Evolutionary conservation across 495 filamentous ascomycete genomes (phyloP), one percentile per base, ranked within the genome.

Genomic region (Aspergillus nanangensis): DNA sequence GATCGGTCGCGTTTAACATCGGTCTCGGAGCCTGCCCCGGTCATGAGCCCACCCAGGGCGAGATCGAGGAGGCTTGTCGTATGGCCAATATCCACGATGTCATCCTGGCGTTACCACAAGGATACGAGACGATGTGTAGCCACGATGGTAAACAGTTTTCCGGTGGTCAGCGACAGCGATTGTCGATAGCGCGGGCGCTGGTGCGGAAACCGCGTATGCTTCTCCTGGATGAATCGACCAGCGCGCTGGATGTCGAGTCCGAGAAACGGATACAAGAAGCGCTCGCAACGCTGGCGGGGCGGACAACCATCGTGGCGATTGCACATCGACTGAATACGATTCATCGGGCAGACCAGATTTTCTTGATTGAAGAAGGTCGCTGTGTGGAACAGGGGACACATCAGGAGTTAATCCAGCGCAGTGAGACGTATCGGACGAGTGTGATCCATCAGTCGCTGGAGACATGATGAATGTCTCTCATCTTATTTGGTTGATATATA

Each of bases 221-320:
- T 52, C 56, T 93, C 24, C 67, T 93, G 7, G 88, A 93, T 53
- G 88, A 93, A 65, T 83, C 86, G 3, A 91, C 87, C 3, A 79
- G 74, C 20, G 79, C 79, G 18, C 67, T 90, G 24, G 87, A 91
- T 51, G 78, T 82, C 3, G 77, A 86, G 61, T 79, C 76, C 18
- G 86, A 93, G 70, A 75, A 76, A 49, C 60, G 80, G 22, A 79
- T 93, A 9, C 84, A 89, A 58, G 72, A 74, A 14, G 82, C 83
- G 0, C 75, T 90, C 44, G 80, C 84, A 41, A 61, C 72, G 17
- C 75, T 81, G 8, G 61, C 76, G 7, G 78, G 82, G 47, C 86
- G 82, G n/a, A 84, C 88, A 15, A 92, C 84, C 0, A 84, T 83
- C 32, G 67, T 90, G 25, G 85, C 80, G 7, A 81, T 92, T 33